phyloP scores from a whole-genome alignment of 805 yeast genomes.

The Wickerhamomyces hampshirensis region DNA sequence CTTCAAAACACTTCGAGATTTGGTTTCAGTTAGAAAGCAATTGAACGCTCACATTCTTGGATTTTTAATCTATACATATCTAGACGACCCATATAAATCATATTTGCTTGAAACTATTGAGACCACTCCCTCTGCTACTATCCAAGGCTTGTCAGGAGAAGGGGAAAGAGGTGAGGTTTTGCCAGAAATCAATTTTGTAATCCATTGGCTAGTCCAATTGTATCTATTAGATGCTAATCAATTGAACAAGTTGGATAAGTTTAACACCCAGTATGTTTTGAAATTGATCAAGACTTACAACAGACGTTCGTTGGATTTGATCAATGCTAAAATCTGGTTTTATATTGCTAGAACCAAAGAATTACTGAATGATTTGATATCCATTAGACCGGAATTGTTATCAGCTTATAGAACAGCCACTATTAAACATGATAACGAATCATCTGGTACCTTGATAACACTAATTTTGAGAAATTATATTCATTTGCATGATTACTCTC shows the following conservation, averaged over 20 bases:
- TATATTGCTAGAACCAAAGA: conserved; percentile 79
- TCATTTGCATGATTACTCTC: conserved; percentile 71
- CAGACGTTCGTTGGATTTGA: conserved; percentile 77
- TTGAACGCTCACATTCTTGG: conserved; percentile 52
- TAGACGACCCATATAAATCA: conserved; percentile 38
- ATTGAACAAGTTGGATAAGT: conserved; percentile 42
- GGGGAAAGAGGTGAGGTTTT: conserved; percentile 34
- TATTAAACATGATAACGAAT: conserved; percentile 87
- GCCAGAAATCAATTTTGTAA: conserved; percentile 77
- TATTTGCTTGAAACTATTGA: conserved; percentile 38
- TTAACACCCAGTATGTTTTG: conserved; percentile 48
- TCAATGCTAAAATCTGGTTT: conserved; percentile 91
- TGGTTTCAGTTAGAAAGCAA: conserved; percentile 67
- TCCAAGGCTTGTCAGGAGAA: no score
- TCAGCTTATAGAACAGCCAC: conserved; percentile 81
- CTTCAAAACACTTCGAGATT: conserved; percentile 78
- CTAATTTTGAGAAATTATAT: conserved; percentile 77
- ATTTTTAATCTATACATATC: conserved; percentile 54
- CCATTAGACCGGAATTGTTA: conserved; percentile 68
- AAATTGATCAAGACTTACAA: conserved; percentile 55
- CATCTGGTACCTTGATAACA: conserved; percentile 85
- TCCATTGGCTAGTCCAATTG: conserved; percentile 75
- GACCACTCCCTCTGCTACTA: no score
- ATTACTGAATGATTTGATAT: conserved; percentile 42
- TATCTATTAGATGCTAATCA: conserved; percentile 62